These are phyloP conservation scores for Tephrocybe sp. DNA, from an alignment of 768 basidiomycete species.

Conservation along the genomic window DNA sequence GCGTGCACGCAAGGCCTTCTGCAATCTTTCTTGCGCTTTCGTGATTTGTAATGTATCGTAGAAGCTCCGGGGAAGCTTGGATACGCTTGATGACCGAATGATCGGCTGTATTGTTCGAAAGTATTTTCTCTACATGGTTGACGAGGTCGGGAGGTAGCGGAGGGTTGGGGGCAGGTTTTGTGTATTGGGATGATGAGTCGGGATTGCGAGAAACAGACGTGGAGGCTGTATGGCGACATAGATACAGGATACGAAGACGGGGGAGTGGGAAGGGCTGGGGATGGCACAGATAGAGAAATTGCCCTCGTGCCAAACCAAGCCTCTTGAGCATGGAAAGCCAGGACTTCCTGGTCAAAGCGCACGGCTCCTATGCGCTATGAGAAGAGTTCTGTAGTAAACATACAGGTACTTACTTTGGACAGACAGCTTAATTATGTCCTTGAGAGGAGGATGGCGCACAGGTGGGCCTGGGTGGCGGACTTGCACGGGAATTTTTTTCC, in stretches of 20 bases:
- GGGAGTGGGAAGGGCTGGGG: conserved; percentile 14
- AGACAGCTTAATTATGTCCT: conserved; percentile 7
- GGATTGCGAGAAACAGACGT: not conserved
- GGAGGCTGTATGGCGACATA: conserved; percentile 10
- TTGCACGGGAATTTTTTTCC: too few relatives aligned
- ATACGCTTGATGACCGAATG: conserved; percentile 14
- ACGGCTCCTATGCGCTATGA: conserved; percentile 7
- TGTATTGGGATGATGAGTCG: not conserved
- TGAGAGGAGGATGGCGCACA: too few relatives aligned
- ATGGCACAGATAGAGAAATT: conserved; percentile 41
- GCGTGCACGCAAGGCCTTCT: conserved; percentile 31
- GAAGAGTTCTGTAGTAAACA: not conserved
- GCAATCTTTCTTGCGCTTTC: conserved; percentile 32
- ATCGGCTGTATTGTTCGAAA: conserved; percentile 5
- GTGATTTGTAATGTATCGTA: conserved; percentile 29
- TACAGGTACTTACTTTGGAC: conserved; percentile 8
- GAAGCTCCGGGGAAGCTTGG: conserved; percentile 19
- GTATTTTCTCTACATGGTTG: conserved; percentile 6
- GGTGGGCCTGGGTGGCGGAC: too few relatives aligned
- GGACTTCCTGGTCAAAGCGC: conserved; percentile 28
- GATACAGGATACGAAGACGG: not conserved
- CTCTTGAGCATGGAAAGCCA: conserved; percentile 78
- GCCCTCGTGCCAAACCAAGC: conserved; percentile 53
- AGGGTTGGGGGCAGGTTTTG: not conserved
- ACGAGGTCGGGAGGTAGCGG: conserved; percentile 10